Base-by-base conservation (phyloP, 345 rosid genomes). In the Gynandropsis gynandra region DNA sequence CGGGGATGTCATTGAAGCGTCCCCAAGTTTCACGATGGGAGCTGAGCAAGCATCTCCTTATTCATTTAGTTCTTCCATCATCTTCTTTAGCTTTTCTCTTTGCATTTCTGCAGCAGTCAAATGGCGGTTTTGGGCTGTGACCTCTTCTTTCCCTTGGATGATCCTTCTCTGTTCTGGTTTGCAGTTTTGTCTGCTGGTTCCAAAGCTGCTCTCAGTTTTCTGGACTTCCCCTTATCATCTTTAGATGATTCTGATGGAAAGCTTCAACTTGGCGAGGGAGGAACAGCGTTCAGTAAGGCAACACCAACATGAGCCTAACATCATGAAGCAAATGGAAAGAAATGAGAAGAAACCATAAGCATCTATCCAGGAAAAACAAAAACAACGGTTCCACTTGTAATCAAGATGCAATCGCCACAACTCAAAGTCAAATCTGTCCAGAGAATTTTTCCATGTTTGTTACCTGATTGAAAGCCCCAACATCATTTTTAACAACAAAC, bases 1-100 rank as follows among this genome's bases (percentile, higher is more conserved):
- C 18, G 97, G 97, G 7, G 99, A 93, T 40, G 99, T 97, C 99
- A 93, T 93, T 35, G 98, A 92, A 18, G 98, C 98, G 71, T 92
- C 96, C 4, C 98, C 98, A 27, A 92, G 96, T 76, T 85, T 93
- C 52, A 93, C 99, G 34, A 93, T 51, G 7, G 99, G 97, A 47
- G 97, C 90, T 35, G 95, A 53, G 37, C 86, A 89, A 49, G 96
- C 93, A 69, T 92, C 98, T 40, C 75, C n/a, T n/a, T n/a, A n/a
- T n/a, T n/a, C n/a, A n/a, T n/a, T n/a, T n/a, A n/a, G n/a, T n/a
- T n/a, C n/a, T n/a, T n/a, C n/a, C n/a, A n/a, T n/a, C n/a, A n/a
- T n/a, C n/a, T n/a, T n/a, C n/a, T n/a, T n/a, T n/a, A 93, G 71
- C 76, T 77, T 88, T 66, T 85, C 72, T 33, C 81, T 77, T 42